A percentile compares a stretch with the other conserved stretches of the same genome.
Evolutionary conservation across 2,329 filamentous ascomycete genomes (phyloP).

Genomic region (Ophiobolus disseminans): DNA sequence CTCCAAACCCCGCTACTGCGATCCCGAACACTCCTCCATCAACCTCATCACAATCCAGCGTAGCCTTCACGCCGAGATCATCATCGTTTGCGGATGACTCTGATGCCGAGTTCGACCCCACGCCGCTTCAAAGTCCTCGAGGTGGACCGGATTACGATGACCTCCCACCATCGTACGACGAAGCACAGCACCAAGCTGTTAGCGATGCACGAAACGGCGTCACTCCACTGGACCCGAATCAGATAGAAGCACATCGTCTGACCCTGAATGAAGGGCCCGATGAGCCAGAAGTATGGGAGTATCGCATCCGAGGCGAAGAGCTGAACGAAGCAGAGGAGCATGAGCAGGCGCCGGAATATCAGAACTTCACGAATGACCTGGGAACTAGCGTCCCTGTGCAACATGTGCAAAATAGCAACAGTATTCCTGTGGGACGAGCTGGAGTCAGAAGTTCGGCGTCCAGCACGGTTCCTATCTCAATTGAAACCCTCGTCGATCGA

Average conservation of each 20-base stretch:
- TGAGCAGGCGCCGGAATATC: constrained; percentile 31
- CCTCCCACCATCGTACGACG: constrained; percentile 47
- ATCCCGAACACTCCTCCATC: constrained; percentile 23
- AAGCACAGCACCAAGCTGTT: constrained; percentile 41
- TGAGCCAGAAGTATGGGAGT: constrained; percentile 35
- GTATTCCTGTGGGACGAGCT: constrained; percentile 32
- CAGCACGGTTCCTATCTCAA: constrained; percentile 8
- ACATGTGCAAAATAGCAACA: constrained; percentile 25
- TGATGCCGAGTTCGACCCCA: constrained; percentile 40
- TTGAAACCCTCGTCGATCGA: constrained; percentile 21
- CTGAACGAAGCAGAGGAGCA: constrained; percentile 21
- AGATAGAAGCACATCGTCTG: constrained; percentile 37
- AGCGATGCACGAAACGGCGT: constrained; percentile 36
- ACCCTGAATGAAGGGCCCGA: constrained; percentile 29
- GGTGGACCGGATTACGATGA: constrained; percentile 45
- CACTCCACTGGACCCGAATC: constrained; percentile 32
- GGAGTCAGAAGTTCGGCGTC: constrained; percentile 2
- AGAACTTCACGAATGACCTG: constrained; percentile 20
- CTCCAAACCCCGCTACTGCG: constrained; percentile 15
- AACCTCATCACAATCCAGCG: constrained; percentile 21
- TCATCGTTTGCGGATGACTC: constrained; percentile 42
- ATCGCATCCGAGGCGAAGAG: constrained; percentile 29
- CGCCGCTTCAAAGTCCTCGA: constrained; percentile 37
- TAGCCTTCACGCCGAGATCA: constrained; percentile 35
- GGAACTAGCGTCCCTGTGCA: constrained; percentile 35